Evolutionary conservation across 1,284 basidiomycete genomes (phyloP), one percentile per base, ranked within the genome.

Genomic region (Inonotus hispidus): DNA sequence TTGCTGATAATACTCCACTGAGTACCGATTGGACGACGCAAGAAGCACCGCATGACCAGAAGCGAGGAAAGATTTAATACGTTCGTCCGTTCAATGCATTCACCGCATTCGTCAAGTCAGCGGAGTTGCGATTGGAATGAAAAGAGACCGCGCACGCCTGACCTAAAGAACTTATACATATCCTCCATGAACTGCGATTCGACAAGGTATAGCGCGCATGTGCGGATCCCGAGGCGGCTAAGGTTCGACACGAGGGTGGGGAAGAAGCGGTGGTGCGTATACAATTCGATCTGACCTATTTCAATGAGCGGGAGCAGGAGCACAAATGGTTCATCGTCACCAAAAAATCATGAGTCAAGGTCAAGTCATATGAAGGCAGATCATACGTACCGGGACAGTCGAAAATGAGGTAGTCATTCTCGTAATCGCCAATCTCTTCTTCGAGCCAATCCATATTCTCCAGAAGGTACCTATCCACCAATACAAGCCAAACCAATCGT

Each of bases 151-250:
- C 25, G 27, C 49, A 11, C 23, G 49, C 61, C 72, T 37, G 58
- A 87, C 89, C 88, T 89, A 74, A 99, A 99, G 76, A 95, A 99
- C 71, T 99, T 99, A 71, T 95, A 92, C 69, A 92, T 90, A 76
- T 99, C 97, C 75, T 98, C 95, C 91, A 98, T 98, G 75, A 98
- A 98, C 69, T 99, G 97, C 1, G 93, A 95, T 72, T 99, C 97
- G 66, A 99, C 85, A 53, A 99, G 83, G 73, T 99, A 99, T 14
- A 86, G 85, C 3, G 90, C 92, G 65, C 88, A 92, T 38, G 85
- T 86, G 61, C 93, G 81, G 64, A 96, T 84, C 45, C 87, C 84
- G 68, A 95, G 77, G 68, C 87, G 77, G 71, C 80, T 76, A 49
- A 93, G 72, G 71, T 88, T 77, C 64, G 85, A 82, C 41, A 93